Percentiles rank a stretch among this genome's conserved stretches.
These are phyloP conservation scores for Trichophyton equinum DNA, from an alignment of 2,329 filamentous ascomycete species.

Conservation along the genomic window DNA sequence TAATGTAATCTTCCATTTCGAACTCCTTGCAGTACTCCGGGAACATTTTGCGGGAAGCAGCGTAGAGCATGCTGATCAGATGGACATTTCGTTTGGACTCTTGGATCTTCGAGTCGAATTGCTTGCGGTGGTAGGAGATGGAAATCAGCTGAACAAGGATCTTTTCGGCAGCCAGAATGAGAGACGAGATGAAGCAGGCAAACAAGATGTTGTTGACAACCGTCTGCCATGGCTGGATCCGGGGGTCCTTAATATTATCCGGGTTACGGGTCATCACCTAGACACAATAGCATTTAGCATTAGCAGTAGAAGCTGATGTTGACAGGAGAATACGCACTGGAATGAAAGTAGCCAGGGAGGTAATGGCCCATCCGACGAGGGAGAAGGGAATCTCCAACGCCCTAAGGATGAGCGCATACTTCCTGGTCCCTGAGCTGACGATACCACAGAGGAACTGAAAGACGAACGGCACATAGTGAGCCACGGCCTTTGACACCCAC, in stretches of 20 bases:
- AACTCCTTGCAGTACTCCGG: constrained; percentile 90
- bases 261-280: constrained; percentile 36
- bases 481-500: constrained; percentile 50
- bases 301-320: too few relatives aligned
- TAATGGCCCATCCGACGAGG: constrained; percentile 47
- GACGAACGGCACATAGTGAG: constrained; percentile 45
- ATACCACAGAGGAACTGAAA: constrained; percentile 52
- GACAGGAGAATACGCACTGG: constrained; percentile 30
- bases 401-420: constrained; percentile 48
- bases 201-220: constrained; percentile 48
- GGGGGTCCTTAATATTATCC: constrained; percentile 17
- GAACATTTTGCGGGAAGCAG: constrained; percentile 77
- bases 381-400: constrained; percentile 49
- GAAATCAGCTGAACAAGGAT: constrained; percentile 52
- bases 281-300: constrained; percentile 6
- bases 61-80: constrained; percentile 73
- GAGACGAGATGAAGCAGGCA: constrained; percentile 43
- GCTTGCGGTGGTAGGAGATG: constrained; percentile 56
- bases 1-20: constrained; percentile 78
- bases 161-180: constrained; percentile 48
- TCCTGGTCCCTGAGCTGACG: constrained; percentile 51
- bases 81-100: constrained; percentile 78
- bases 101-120: constrained; percentile 60
- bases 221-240: constrained; percentile 37
- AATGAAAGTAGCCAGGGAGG: constrained; percentile 48